Evolutionary conservation across 768 basidiomycete genomes (phyloP), one percentile per base, ranked within the genome.

Genomic region (Strobilomyces dryophilus): DNA sequence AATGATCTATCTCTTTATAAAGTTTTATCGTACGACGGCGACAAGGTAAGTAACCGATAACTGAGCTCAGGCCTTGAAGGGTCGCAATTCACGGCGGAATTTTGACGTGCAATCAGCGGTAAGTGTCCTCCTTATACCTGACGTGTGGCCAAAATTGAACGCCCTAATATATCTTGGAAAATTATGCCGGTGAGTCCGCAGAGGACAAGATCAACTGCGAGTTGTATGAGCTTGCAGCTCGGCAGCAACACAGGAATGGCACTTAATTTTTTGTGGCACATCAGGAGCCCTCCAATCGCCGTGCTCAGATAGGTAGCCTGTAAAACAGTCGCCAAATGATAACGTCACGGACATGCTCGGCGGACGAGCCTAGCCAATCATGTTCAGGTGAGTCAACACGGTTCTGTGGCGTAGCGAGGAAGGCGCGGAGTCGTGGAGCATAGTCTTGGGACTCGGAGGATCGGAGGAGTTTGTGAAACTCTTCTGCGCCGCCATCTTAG

Each of bases 361-460:
- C 36, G 47, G 47, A 36, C 29, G 18, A 29, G 37, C 53, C 37
- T 37, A 47, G 47, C 50, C 45, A 48, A 49, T 46, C 39, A 44
- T 49, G 7, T 6, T 29, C 43, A 47, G 51, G 56, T 49, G 47
- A 54, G 58, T 42, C 49, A 57, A 24, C 20, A n/a, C 12, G 45
- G 47, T 57, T 53, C 49, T 57, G 61, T 63, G 62, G 64, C 62
- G 64, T 60, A 53, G 57, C 57, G 51, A 59, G 32, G 39, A 56
- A 53, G 43, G 34, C 14, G 52, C 47, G 53, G 51, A 44, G 32
- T 42, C 18, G 37, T 47, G 34, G 40, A 45, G 24, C 27, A 48
- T 46, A 47, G 44, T 29, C 36, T 34, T 40, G 26, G 39, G 31
- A n/a, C n/a, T n/a, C n/a, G n/a, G n/a, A 45, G 31, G 29, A 44